These are phyloP conservation scores for Phlyctochytrium bullatum DNA, from an alignment of 192 early-diverging fungal species.

Conservation along the genomic window DNA sequence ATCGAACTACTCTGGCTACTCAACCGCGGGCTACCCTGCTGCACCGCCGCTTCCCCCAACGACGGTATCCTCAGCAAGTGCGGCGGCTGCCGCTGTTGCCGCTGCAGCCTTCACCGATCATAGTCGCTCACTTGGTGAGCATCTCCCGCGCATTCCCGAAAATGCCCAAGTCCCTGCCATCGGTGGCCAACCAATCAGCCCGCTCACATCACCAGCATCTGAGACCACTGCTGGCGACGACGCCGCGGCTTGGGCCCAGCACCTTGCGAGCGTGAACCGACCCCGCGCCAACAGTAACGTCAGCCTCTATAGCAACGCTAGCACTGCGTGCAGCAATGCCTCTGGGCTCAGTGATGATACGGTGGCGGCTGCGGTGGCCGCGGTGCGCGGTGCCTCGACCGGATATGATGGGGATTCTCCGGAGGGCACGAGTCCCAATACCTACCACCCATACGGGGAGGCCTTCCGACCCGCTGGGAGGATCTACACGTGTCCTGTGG, in stretches of 20 bases:
- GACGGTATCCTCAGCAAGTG: too few species aligned
- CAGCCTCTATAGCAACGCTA: neutral
- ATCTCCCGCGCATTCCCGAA: constrained; percentile 1
- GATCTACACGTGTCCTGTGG: constrained; percentile 2
- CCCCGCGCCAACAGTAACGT: constrained; percentile 5
- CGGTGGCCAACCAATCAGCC: neutral
- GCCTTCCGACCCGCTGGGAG: too few species aligned
- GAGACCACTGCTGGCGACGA: neutral
- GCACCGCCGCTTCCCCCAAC: too few species aligned
- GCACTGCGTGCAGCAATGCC: neutral
- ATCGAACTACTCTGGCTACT: too few species aligned
- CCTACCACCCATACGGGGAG: too few species aligned
- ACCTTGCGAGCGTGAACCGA: neutral
- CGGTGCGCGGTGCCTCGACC: too few species aligned
- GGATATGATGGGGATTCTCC: too few species aligned
- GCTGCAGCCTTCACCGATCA: neutral
- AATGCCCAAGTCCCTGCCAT: neutral
- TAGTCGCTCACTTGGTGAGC: neutral
- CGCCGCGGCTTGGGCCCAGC: neutral
- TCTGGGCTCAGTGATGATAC: too few species aligned
- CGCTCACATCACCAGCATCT: neutral
- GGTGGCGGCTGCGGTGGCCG: too few species aligned
- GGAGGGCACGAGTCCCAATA: too few species aligned
- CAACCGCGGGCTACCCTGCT: too few species aligned
- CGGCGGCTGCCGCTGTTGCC: too few species aligned